Base-by-base conservation (phyloP, 768 basidiomycete genomes). In the Asterophora parasitica region DNA sequence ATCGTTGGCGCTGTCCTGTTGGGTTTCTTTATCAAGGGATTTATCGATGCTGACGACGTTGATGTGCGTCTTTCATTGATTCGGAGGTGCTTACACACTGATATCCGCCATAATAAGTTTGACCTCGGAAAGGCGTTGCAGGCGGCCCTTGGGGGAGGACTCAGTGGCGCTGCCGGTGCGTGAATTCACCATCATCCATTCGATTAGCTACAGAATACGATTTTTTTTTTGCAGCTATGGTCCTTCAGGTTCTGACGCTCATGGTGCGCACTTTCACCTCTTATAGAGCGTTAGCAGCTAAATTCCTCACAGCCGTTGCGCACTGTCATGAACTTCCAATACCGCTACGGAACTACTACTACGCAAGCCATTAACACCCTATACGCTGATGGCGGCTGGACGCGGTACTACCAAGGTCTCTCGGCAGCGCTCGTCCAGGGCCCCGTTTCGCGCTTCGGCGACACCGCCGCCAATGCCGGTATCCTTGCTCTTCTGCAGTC, bases 271-370 rank as follows among this genome's bases (percentile, higher is more conserved):
- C 16, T 17, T 42, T 38, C 38, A 27, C 42, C 48, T 39, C 34
- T 16, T 30, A 19, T 41, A 28, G 4, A 19, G 40, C 17, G 33
- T 40, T 30, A 11, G n/a, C 19, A 49, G 31, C 20, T 56, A 48
- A 51, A 34, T 51, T 19, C 31, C n/a, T 23, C 10, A 12, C 45
- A 86, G 86, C 92, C 92, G 4, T 66, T 95, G n/a, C 80, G 92
- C n/a, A 96, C 94, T 2, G 77, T 93, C 46, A 97, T 98, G 95
- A 98, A 97, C 72, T 96, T 89, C 61, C 92, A 93, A 68, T 92
- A 93, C 63, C 81, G 85, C 44, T 93, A 82, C 61, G 93, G 93
- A n/a, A 85, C 85, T 2, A 77, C 81, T 1, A 82, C 82, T 5
- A 81, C 80, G 0, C 66, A 75, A 32, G 84, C 88, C 10, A 78